Evolutionary conservation across 23 red algal species (phyloP).

Genomic region (Gracilaria gracilis): DNA sequence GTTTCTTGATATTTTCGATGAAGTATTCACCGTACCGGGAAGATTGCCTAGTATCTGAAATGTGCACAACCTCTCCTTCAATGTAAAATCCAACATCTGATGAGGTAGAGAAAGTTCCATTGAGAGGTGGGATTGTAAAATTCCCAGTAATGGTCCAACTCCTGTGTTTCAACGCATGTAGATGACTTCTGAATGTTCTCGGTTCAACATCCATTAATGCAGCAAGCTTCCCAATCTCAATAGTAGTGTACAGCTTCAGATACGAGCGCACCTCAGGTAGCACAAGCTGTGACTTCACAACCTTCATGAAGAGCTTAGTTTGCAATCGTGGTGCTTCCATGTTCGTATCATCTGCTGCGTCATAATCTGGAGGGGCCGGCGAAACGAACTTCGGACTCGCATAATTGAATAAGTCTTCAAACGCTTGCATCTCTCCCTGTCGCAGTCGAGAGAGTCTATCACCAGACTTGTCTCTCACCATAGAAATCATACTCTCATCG

Average conservation of each 20-base stretch:
- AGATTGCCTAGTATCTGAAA: slow-evolving; percentile 74
- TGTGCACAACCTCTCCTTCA: slow-evolving; percentile 83
- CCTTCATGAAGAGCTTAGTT: slow-evolving; percentile 82
- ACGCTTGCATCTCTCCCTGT: slow-evolving; percentile 80
- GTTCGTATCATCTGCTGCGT: slow-evolving; percentile 66
- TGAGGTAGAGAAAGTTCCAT: slow-evolving; percentile 68
- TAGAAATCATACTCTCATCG: slow-evolving; percentile 86
- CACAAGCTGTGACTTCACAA: slow-evolving; percentile 79
- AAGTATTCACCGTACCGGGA: slow-evolving; percentile 91
- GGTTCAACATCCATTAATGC: slow-evolving; percentile 87
- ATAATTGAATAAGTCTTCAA: slow-evolving; percentile 90
- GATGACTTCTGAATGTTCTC: slow-evolving; percentile 64
- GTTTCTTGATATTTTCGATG: slow-evolving; percentile 83
- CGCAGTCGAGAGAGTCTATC: slow-evolving; percentile 88
- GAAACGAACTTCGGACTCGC: slow-evolving; percentile 95
- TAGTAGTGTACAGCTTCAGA: slow-evolving; percentile 90
- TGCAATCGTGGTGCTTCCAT: slow-evolving; percentile 81
- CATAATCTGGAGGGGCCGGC: slow-evolving; percentile 84
- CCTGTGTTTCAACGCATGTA: slow-evolving; percentile 93
- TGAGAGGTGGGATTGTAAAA: slow-evolving; percentile 51
- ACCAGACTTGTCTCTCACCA: slow-evolving; percentile 87
- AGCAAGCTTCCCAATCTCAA: slow-evolving; percentile 94
- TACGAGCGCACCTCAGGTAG: slow-evolving; percentile 89
- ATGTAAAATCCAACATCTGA: slow-evolving; percentile 86
- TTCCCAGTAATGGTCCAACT: slow-evolving; percentile 71